A percentile compares a stretch with the other conserved stretches of the same genome.
Evolutionary conservation across 257 asterid species (phyloP).

Genomic region (Leonotis leonurus): DNA sequence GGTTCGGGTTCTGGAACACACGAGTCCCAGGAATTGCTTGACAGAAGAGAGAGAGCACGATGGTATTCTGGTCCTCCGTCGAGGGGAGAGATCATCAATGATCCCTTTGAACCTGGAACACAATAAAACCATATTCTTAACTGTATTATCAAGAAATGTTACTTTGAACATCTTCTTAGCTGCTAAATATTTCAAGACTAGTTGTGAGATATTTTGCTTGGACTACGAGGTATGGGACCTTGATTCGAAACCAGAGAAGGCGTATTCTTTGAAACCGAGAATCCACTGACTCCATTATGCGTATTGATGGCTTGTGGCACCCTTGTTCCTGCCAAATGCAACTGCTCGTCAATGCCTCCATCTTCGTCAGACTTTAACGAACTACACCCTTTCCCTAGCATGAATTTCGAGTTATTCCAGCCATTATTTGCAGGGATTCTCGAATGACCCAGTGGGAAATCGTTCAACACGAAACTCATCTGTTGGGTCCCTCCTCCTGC

Average conservation of each 20-base stretch:
- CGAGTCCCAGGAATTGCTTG: constrained; percentile 68
- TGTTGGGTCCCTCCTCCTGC: too few species aligned
- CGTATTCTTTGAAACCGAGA: constrained; percentile 30
- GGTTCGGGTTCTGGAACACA: too few species aligned
- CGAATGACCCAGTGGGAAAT: too few species aligned
- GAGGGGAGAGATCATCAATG: constrained; percentile 33
- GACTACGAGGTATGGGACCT: constrained; percentile 38
- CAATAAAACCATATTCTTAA: too few species aligned
- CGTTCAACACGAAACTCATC: too few species aligned
- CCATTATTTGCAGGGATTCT: constrained; percentile 29
- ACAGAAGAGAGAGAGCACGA: constrained; percentile 99
- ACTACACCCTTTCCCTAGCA: constrained; percentile 45
- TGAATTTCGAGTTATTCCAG: constrained; percentile 66
- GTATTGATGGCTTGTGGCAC: constrained; percentile 26
- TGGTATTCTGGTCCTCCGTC: constrained; percentile 47
- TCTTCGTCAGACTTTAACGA: constrained; percentile 32
- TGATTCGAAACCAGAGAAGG: constrained; percentile 33
- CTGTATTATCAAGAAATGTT: too few species aligned
- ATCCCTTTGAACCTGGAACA: constrained; percentile 51
- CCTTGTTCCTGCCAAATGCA: constrained; percentile 31
- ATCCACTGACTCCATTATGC: constrained; percentile 36
- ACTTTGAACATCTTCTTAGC: too few species aligned
- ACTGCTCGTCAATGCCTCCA: constrained; percentile 28
- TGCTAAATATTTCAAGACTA: too few species aligned
- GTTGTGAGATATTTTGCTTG: too few species aligned